Evolutionary conservation across 352 stramenopile genomes (phyloP).

Genomic region (Pythium volutum): DNA sequence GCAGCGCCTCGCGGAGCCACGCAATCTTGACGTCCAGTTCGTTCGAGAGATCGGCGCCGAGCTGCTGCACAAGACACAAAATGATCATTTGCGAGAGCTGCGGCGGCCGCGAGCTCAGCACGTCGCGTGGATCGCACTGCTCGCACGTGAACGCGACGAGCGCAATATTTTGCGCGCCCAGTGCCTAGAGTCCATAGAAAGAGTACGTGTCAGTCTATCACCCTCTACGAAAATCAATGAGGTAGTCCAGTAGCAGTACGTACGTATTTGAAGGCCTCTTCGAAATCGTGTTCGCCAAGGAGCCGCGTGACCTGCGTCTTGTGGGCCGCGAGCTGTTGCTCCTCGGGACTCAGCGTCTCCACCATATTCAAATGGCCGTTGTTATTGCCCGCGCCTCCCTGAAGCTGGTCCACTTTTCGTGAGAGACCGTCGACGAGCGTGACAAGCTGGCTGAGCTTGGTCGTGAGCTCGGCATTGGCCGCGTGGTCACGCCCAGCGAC

Average conservation of each 20-base stretch:
- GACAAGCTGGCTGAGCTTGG: constrained; percentile 64
- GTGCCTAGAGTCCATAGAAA: constrained; percentile 37
- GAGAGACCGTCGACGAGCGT: constrained; percentile 54
- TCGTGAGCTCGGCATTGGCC: constrained; percentile 56
- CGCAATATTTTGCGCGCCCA: constrained; percentile 74
- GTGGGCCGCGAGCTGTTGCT: constrained; percentile 54
- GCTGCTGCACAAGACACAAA: constrained; percentile 80
- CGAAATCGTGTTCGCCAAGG: constrained; percentile 55
- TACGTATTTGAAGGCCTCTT: constrained; percentile 80
- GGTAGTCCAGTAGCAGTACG: constrained; percentile 9
- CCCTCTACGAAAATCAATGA: neutral
- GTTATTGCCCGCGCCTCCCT: constrained; percentile 24
- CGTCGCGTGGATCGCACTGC: constrained; percentile 57
- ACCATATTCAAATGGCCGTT: constrained; percentile 21
- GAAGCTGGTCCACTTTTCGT: constrained; percentile 63
- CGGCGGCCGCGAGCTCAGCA: constrained; percentile 59
- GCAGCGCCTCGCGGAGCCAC: constrained; percentile 75
- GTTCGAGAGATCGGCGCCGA: constrained; percentile 65
- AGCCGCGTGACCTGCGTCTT: constrained; percentile 51
- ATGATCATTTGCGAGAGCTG: constrained; percentile 86
- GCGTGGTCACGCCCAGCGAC: constrained; percentile 46
- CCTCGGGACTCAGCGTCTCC: constrained; percentile 33
- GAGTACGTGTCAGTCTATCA: constrained; percentile 4
- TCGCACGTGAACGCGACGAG: constrained; percentile 69
- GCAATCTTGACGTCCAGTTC: constrained; percentile 66